These are phyloP conservation scores for Scheffersomyces titani DNA, from an alignment of 1,139 yeast genomes.

Conservation along the genomic window DNA sequence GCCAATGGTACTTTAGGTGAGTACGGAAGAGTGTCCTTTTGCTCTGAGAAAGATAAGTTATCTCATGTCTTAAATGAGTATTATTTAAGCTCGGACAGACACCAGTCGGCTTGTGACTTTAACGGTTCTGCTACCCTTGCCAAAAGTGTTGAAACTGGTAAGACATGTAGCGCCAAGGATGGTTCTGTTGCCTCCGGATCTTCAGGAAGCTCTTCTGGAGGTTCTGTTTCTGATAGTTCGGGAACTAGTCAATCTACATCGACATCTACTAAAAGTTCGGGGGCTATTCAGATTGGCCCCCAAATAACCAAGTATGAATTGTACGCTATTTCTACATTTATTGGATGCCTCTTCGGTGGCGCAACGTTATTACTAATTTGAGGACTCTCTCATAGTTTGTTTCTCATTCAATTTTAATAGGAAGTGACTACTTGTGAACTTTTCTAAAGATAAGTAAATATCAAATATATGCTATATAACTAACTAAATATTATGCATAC, in stretches of 20 bases:
- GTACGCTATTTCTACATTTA: conserved; percentile 30
- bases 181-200: conserved; percentile 13
- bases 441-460: not conserved
- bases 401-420: too few relatives aligned
- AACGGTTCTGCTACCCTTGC: conserved; percentile 40
- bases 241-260: conserved; percentile 24
- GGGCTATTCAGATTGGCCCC: conserved; percentile 24
- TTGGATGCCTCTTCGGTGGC: conserved; percentile 42
- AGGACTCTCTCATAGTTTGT: too few relatives aligned
- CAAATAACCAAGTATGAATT: conserved; percentile 31
- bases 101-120: conserved; percentile 62
- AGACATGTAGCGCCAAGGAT: conserved; percentile 32
- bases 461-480: not conserved
- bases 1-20: conserved; percentile 54
- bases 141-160: conserved; percentile 22
- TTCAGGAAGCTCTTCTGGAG: conserved; percentile 19
- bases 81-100: conserved; percentile 48
- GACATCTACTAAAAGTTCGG: conserved; percentile 21
- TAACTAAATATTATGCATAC: not conserved
- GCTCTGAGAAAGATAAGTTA: conserved; percentile 57
- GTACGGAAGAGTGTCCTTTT: conserved; percentile 27
- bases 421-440: not conserved
- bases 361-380: conserved; percentile 34
- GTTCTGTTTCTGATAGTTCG: conserved; percentile 22
- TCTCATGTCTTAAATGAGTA: conserved; percentile 63